Percentiles rank a stretch among this genome's conserved stretches.
phyloP scores from a whole-genome alignment of 768 basidiomycete genomes.

The Hemileccinum impolitum region DNA sequence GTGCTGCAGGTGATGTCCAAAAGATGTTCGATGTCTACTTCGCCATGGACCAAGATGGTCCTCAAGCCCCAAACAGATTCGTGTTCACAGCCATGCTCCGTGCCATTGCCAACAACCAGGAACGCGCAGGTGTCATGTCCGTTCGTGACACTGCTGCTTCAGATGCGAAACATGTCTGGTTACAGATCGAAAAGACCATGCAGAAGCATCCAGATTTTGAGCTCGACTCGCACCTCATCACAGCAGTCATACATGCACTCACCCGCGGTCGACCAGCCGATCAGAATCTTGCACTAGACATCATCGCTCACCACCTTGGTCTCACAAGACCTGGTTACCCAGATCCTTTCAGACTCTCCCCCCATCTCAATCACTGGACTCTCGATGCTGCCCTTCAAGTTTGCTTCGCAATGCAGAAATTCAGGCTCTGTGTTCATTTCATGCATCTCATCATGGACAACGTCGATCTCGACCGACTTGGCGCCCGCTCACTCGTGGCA shows the following conservation, averaged over 20 bases:
- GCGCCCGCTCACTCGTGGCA: slow-evolving; percentile 41
- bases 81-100: slow-evolving; percentile 68
- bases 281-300: slow-evolving; percentile 62
- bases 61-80: slow-evolving; percentile 54
- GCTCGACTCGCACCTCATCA: slow-evolving; percentile 53
- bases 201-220: slow-evolving; percentile 43
- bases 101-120: slow-evolving; percentile 33
- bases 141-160: slow-evolving; percentile 45
- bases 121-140: slow-evolving; percentile 19
- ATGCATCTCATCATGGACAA: slow-evolving; percentile 54
- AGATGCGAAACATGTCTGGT: slow-evolving; percentile 73
- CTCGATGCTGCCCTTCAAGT: slow-evolving; percentile 54
- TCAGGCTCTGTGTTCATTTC: slow-evolving; percentile 51
- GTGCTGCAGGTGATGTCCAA: slow-evolving; percentile 54
- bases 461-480: slow-evolving; percentile 17
- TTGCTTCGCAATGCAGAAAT: slow-evolving; percentile 49
- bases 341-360: slow-evolving; percentile 32
- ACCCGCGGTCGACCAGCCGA: slow-evolving; percentile 55
- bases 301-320: slow-evolving; percentile 61
- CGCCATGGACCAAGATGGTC: slow-evolving; percentile 59
- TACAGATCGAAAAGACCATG: slow-evolving; percentile 52
- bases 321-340: slow-evolving; percentile 48
- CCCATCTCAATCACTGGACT: slow-evolving; percentile 44
- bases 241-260: slow-evolving; percentile 53
- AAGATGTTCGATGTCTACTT: slow-evolving; percentile 77